Base-by-base conservation (phyloP, 2,329 filamentous ascomycete genomes). In the Alternaria sp. region DNA sequence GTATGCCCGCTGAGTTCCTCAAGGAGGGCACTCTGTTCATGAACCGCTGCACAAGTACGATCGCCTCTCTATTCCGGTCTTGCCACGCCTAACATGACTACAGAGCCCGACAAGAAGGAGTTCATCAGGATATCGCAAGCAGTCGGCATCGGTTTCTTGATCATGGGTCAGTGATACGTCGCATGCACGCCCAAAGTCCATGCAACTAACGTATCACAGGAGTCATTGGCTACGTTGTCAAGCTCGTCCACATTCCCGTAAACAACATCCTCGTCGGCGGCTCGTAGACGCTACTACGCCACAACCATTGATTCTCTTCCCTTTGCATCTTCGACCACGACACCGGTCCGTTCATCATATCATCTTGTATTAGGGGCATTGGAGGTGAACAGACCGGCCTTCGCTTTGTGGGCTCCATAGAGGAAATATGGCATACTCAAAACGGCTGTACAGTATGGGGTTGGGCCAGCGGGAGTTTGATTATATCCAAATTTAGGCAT, bases 191-290 rank as follows among this genome's bases (percentile, higher is more conserved):
- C 34, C 25, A 25, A n/a, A 2, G 12, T 22, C 10, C 38, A 40
- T 49, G 46, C 43, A 12, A 51, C 52, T 64, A 36, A 66, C 51
- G 7, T 3, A 27, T 27, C 25, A 3, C 59, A 71, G 68, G 83
- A 48, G 81, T 82, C 57, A 83, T 85, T 60, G 83, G 83, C 66
- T 85, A 84, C 72, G 71, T 84, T 46, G 82, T 85, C 70, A 85
- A 85, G 76, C 81, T 85, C 56, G 78, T 85, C 55, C 83, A 85
- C 71, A 85, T 85, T 60, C 83, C 83, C 46, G 80, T 85, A 64
- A 85, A 85, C 77, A 85, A 85, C 74, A 85, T 85, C 65, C 78
- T 85, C 60, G 83, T 85, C 63, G 78, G 78, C 58, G 78, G 77
- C 50, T 78, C 78, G 69, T 80, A 78, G 64, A 61, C 48, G 43